Evolutionary conservation across 2,329 filamentous ascomycete genomes (phyloP).

Genomic region (Exophiala dermatitidis): DNA sequence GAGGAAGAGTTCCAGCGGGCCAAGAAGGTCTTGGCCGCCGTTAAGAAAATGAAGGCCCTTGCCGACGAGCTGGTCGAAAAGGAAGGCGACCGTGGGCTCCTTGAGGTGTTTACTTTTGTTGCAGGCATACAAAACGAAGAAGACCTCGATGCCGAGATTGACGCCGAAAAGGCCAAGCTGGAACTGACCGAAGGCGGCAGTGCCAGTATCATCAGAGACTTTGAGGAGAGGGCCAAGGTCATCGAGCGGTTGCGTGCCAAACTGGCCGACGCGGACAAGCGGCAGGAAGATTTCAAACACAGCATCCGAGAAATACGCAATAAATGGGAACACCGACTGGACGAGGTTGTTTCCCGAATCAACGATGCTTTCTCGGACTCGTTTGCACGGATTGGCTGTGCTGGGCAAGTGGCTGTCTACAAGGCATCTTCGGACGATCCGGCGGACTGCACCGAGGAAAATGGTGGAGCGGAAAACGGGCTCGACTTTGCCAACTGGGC

Average conservation of each 20-base stretch:
- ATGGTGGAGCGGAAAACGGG: slow-evolving; percentile 37
- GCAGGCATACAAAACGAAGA: slow-evolving; percentile 49
- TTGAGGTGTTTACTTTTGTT: slow-evolving; percentile 12
- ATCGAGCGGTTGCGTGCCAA: slow-evolving; percentile 55
- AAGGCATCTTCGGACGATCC: slow-evolving; percentile 51
- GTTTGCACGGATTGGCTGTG: slow-evolving; percentile 88
- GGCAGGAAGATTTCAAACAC: slow-evolving; percentile 49
- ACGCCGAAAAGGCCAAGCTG: slow-evolving; percentile 65
- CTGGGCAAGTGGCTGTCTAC: slow-evolving; percentile 78
- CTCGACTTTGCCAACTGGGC: slow-evolving; percentile 92
- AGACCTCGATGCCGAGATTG: slow-evolving; percentile 65
- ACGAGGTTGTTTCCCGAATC: slow-evolving; percentile 69
- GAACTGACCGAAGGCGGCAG: slow-evolving; percentile 64
- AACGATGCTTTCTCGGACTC: slow-evolving; percentile 88
- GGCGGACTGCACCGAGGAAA: slow-evolving; percentile 23
- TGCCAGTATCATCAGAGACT: slow-evolving; percentile 67
- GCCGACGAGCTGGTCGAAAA: slow-evolving; percentile 27
- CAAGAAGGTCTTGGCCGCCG: slow-evolving; percentile 12
- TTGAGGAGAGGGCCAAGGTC: slow-evolving; percentile 59
- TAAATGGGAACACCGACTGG: slow-evolving; percentile 77
- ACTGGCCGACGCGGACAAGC: slow-evolving; percentile 40
- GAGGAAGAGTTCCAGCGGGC: slow-evolving; percentile 22
- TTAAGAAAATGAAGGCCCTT: slow-evolving; percentile 27
- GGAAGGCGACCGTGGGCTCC: slow-evolving; percentile 15
- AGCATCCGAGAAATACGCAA: slow-evolving; percentile 60